phyloP scores from a whole-genome alignment of 176 grass and related monocot species.

The Zoysia japonica region DNA sequence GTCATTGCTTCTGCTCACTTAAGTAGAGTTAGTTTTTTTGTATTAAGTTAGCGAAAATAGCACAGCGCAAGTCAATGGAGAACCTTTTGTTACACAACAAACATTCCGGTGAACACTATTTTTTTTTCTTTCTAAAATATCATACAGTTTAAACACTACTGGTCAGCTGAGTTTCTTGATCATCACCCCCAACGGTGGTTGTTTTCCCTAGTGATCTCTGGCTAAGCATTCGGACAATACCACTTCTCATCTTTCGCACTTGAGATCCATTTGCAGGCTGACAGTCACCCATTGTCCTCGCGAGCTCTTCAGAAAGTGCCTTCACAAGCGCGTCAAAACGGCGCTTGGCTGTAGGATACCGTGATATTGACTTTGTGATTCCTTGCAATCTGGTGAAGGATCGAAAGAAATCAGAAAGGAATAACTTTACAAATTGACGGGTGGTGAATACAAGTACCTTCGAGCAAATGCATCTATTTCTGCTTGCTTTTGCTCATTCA shows the following conservation, averaged over 20 bases:
- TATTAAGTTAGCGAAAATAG: slow-evolving; percentile 36
- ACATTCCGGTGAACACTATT: not conserved
- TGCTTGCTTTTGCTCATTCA: slow-evolving; percentile 68
- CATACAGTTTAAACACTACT: slow-evolving; percentile 7
- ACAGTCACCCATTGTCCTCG: slow-evolving; percentile 58
- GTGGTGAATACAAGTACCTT: slow-evolving; percentile 44
- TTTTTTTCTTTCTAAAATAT: not conserved
- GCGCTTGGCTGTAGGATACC: slow-evolving; percentile 80
- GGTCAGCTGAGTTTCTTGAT: slow-evolving; percentile 44
- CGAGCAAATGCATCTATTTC: slow-evolving; percentile 86
- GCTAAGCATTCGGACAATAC: slow-evolving; percentile 61
- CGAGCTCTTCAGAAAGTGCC: slow-evolving; percentile 65
- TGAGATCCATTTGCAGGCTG: slow-evolving; percentile 52
- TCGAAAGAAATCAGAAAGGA: slow-evolving; percentile 15
- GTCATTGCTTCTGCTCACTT: no score
- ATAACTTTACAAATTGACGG: not conserved
- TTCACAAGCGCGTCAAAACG: slow-evolving; percentile 70
- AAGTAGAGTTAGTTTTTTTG: not conserved
- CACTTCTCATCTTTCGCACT: slow-evolving; percentile 42
- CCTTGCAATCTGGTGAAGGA: slow-evolving; percentile 74
- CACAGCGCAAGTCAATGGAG: not conserved
- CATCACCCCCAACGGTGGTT: slow-evolving; percentile 32
- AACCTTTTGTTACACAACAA: not conserved
- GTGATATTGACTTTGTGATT: slow-evolving; percentile 86
- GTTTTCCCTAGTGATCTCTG: slow-evolving; percentile 61